A percentile compares a stretch with the other conserved stretches of the same genome.
phyloP scores from a whole-genome alignment of 1,139 yeast species.

The Nakaseomyces nivariensis region DNA sequence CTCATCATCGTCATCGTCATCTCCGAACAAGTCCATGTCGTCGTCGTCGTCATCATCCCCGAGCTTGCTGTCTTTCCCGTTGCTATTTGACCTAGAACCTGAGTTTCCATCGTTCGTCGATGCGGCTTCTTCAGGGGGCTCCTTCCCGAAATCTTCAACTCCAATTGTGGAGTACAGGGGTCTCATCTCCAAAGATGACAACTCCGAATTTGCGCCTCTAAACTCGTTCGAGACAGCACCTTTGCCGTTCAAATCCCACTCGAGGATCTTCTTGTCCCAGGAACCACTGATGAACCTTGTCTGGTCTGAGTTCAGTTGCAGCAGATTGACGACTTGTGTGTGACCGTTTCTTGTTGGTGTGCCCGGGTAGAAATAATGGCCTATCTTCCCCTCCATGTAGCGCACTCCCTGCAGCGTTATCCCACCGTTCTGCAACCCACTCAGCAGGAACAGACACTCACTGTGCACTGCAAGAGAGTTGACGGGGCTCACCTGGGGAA shows the following conservation, averaged over 20 bases:
- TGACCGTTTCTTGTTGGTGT: constrained; percentile 38
- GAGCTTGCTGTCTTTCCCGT: constrained; percentile 1
- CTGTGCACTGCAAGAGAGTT: constrained; percentile 77
- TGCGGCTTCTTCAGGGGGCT: constrained; percentile 11
- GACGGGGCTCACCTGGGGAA: constrained; percentile 71
- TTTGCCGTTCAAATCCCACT: constrained; percentile 72
- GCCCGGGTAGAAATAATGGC: constrained; percentile 49
- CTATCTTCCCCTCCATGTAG: constrained; percentile 72
- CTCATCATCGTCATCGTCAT: constrained; percentile 46
- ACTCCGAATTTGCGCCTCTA: constrained; percentile 60
- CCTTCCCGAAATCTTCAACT: constrained; percentile 13
- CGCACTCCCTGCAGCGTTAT: constrained; percentile 75
- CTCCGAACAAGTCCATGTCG: constrained; percentile 76
- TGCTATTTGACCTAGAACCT: background rate
- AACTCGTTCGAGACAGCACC: constrained; percentile 44
- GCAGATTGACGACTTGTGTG: constrained; percentile 61
- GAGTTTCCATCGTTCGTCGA: background rate
- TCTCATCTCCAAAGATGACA: constrained; percentile 68
- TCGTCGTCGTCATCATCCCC: constrained; percentile 36
- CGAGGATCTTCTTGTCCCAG: constrained; percentile 77
- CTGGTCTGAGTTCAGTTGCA: constrained; percentile 45
- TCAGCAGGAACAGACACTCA: constrained; percentile 74
- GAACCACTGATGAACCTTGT: constrained; percentile 66
- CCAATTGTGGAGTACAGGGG: constrained; percentile 52
- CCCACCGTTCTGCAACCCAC: constrained; percentile 82